Conservation (phyloP, 2,329 filamentous ascomycete genomes). For the Meredithiella fracta region DNA sequence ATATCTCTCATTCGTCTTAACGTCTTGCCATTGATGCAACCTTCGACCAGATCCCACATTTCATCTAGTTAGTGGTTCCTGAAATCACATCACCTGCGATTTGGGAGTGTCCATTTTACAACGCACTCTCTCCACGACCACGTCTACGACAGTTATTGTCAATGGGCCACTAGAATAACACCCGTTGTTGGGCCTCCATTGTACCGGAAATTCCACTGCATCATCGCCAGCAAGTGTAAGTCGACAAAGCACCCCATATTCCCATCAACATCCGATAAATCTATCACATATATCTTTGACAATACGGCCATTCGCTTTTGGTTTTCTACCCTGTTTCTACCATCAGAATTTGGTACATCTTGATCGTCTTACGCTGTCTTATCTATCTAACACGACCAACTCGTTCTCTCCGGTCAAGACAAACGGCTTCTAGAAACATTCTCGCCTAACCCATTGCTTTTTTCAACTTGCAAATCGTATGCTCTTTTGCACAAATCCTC, state of each 20-base stretch:
- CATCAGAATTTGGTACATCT: background rate
- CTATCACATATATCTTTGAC: background rate
- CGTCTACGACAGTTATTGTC: background rate
- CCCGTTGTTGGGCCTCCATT: background rate
- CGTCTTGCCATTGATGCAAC: background rate
- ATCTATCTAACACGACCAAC: slow-evolving; percentile 9
- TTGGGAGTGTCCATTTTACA: background rate
- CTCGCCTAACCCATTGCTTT: slow-evolving; percentile 2
- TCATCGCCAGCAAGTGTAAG: background rate
- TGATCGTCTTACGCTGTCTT: slow-evolving; percentile 7
- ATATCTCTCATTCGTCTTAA: background rate
- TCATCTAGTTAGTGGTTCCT: slow-evolving; percentile 3
- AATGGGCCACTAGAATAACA: too few species aligned
- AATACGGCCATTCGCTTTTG: background rate
- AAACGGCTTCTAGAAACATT: background rate
- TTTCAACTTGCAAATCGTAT: background rate
- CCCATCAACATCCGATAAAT: background rate
- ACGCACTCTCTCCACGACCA: background rate
- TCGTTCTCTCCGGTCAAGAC: background rate
- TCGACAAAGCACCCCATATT: background rate
- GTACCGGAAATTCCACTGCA: background rate
- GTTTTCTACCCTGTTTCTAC: background rate
- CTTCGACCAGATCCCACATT: background rate
- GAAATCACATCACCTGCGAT: background rate
- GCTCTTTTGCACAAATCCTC: background rate